phyloP scores from a whole-genome alignment of 1,284 basidiomycete species.

The Naganishia sp. region DNA sequence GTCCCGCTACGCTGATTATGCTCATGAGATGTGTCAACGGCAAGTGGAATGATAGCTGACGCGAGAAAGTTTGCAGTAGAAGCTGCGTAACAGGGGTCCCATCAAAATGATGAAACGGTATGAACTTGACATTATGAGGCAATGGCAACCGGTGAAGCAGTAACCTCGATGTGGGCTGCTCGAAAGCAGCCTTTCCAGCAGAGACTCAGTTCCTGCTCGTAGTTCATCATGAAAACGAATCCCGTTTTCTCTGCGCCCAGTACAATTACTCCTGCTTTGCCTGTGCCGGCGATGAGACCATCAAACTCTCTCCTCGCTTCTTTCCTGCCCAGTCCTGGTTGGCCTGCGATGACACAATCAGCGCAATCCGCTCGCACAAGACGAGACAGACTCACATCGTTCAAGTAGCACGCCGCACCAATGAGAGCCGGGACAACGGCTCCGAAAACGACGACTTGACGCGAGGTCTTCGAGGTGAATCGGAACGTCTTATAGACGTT shows the following conservation, averaged over 20 bases:
- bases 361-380: background rate
- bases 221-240: too few relatives aligned
- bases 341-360: conserved; percentile 33
- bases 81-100: too few relatives aligned
- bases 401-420: conserved; percentile 37
- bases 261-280: conserved; percentile 4
- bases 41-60: background rate
- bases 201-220: too few relatives aligned
- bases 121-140: too few relatives aligned
- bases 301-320: conserved; percentile 42
- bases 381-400: conserved; percentile 44
- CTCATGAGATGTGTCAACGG: background rate
- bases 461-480: conserved; percentile 66
- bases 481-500: conserved; percentile 74
- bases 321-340: conserved; percentile 52
- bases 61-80: too few relatives aligned
- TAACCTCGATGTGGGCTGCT: too few relatives aligned
- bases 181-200: too few relatives aligned
- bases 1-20: too few relatives aligned
- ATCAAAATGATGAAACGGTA: too few relatives aligned
- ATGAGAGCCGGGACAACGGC: conserved; percentile 47
- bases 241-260: background rate
- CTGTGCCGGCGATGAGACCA: conserved; percentile 36
- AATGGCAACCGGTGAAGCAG: too few relatives aligned
- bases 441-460: conserved; percentile 43